Percentiles rank a stretch among this genome's conserved stretches.
Evolutionary conservation across 2,329 filamentous ascomycete genomes (phyloP).

Genomic region (Exophiala xenobiotica): DNA sequence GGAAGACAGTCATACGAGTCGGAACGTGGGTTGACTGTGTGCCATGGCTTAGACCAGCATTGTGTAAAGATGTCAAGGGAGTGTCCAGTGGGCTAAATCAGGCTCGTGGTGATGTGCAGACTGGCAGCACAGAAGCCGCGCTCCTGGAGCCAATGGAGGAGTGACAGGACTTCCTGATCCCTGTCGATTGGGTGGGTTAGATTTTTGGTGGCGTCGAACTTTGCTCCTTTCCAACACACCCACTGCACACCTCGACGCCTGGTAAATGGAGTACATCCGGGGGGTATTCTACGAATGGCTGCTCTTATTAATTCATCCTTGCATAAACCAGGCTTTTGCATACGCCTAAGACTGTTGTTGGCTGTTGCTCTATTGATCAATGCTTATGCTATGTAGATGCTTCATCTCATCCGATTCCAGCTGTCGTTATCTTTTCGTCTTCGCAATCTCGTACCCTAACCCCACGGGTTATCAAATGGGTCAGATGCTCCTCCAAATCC

Average conservation of each 20-base stretch:
- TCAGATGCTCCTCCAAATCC: slow-evolving; percentile 30
- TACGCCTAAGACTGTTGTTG: neutral
- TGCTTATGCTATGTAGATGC: slow-evolving; percentile 5
- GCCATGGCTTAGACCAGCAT: slow-evolving; percentile 1
- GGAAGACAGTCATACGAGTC: neutral
- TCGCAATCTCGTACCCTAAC: slow-evolving; percentile 10
- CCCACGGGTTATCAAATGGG: slow-evolving; percentile 33
- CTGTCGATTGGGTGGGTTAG: neutral
- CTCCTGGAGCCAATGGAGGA: slow-evolving; percentile 20
- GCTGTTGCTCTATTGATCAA: neutral
- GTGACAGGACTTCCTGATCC: slow-evolving; percentile 4
- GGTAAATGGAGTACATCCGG: too few relatives aligned
- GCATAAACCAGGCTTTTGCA: too few relatives aligned
- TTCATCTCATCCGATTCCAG: neutral
- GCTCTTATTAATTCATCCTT: too few relatives aligned
- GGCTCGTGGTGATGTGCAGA: slow-evolving; percentile 19
- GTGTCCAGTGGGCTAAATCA: slow-evolving; percentile 15
- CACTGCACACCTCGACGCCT: too few relatives aligned
- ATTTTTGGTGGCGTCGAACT: slow-evolving; percentile 1
- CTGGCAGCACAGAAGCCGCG: slow-evolving; percentile 20
- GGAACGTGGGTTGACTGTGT: slow-evolving; percentile 3
- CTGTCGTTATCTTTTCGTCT: neutral
- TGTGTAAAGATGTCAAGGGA: slow-evolving; percentile 14
- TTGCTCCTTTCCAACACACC: too few relatives aligned
- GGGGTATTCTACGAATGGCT: too few relatives aligned